phyloP scores from a whole-genome alignment of 371 early-diverging fungal species.

The Phascolomyces articulosus region DNA sequence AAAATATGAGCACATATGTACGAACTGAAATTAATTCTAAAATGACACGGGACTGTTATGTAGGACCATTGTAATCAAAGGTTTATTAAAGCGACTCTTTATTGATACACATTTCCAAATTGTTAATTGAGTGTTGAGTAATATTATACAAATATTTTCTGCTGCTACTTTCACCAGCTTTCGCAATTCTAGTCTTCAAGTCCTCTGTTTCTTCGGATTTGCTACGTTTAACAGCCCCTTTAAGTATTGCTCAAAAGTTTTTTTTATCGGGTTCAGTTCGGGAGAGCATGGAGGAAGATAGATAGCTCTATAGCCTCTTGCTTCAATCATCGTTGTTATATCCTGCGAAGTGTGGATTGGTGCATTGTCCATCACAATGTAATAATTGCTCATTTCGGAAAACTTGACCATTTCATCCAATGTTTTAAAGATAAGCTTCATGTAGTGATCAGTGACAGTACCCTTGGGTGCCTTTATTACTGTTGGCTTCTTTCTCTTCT shows the following conservation, averaged over 20 bases:
- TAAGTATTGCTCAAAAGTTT: constrained; percentile 2
- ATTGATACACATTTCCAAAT: neutral
- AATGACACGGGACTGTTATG: neutral
- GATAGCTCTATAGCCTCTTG: constrained; percentile 9
- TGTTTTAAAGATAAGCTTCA: neutral
- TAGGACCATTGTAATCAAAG: neutral
- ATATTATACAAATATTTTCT: neutral
- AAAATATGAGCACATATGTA: neutral
- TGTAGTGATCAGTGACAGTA: constrained; percentile 16
- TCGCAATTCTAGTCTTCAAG: neutral
- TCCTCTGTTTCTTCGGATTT: neutral
- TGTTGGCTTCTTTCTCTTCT: neutral
- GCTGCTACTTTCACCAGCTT: neutral
- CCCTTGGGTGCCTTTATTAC: constrained; percentile 2
- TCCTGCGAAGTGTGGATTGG: constrained; percentile 9
- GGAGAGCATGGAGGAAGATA: constrained; percentile 15
- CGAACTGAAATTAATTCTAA: neutral
- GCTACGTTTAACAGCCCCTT: neutral
- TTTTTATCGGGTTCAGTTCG: constrained; percentile 13
- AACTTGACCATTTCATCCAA: constrained; percentile 14
- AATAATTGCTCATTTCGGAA: constrained; percentile 6
- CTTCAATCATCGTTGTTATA: constrained; percentile 9
- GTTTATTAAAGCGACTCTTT: neutral
- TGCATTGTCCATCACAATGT: constrained; percentile 14
- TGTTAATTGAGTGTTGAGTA: neutral